Conservation (phyloP, 192 early-diverging fungal species). For the Backusella psychrophila region DNA sequence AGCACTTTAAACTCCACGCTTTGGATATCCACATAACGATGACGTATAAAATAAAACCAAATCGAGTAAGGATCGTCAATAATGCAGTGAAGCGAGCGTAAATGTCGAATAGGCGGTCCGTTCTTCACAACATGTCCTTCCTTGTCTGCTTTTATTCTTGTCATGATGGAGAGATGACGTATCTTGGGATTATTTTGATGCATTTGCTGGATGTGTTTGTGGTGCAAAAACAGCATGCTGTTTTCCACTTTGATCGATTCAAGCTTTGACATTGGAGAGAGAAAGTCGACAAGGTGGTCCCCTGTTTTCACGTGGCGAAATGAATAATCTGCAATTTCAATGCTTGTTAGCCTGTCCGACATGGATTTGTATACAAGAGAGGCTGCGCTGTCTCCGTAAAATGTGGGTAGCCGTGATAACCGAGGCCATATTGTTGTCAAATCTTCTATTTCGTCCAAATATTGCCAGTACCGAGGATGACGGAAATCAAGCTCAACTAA, state of each 20-base stretch:
- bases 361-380: not conserved
- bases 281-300: not conserved
- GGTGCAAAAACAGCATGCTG: not conserved
- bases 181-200: not conserved
- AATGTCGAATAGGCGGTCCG: not conserved
- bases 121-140: not conserved
- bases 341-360: not conserved
- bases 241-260: not conserved
- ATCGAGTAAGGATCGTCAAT: conserved; percentile 9
- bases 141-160: not conserved
- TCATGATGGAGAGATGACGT: not conserved
- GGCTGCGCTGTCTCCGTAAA: not conserved
- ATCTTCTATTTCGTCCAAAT: not conserved
- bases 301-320: conserved; percentile 5
- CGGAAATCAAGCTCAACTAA: not conserved
- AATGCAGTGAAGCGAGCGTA: not conserved
- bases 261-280: not conserved
- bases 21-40: not conserved
- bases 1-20: not conserved
- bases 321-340: not conserved
- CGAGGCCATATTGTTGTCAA: not conserved
- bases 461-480: not conserved
- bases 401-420: not conserved
- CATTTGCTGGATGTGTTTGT: not conserved
- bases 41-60: not conserved